These are phyloP conservation scores for Vigna nakashimae DNA, from an alignment of 306 rosid species.

Conservation along the genomic window DNA sequence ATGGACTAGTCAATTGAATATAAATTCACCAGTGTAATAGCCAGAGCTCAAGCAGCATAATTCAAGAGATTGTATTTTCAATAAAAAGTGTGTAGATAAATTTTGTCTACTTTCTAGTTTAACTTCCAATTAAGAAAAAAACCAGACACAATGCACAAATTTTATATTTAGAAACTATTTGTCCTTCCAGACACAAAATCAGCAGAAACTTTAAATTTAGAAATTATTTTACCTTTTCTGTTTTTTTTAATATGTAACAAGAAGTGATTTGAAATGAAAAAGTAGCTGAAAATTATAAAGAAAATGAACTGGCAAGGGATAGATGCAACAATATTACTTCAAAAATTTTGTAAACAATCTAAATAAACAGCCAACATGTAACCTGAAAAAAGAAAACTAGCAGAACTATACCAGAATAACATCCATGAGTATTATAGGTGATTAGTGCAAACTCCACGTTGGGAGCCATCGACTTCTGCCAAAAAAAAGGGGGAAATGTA, in stretches of 20 bases:
- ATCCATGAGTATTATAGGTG: constrained; percentile 86
- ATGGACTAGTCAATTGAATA: constrained; percentile 33
- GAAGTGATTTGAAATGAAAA: constrained; percentile 1
- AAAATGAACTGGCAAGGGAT: constrained; percentile 14
- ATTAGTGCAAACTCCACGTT: constrained; percentile 75
- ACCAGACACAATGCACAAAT: background rate
- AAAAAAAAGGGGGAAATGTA: constrained; percentile 38
- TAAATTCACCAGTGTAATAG: constrained; percentile 24
- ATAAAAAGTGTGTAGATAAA: constrained; percentile 9
- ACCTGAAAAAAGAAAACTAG: constrained; percentile 32
- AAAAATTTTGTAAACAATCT: background rate
- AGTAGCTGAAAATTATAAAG: background rate
- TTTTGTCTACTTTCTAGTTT: background rate
- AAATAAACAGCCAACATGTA: constrained; percentile 17
- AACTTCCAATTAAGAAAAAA: constrained; percentile 1
- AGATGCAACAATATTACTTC: constrained; percentile 21
- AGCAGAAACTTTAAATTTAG: constrained; percentile 27
- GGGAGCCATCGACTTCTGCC: constrained; percentile 76
- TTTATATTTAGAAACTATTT: background rate
- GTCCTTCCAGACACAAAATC: constrained; percentile 1
- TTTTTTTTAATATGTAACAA: background rate
- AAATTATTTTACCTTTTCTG: constrained; percentile 15
- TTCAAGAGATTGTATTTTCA: constrained; percentile 31
- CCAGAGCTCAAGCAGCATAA: constrained; percentile 29
- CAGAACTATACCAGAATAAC: constrained; percentile 79